phyloP scores from a whole-genome alignment of 2,329 filamentous ascomycete genomes.

The Fusarium incarnatum region DNA sequence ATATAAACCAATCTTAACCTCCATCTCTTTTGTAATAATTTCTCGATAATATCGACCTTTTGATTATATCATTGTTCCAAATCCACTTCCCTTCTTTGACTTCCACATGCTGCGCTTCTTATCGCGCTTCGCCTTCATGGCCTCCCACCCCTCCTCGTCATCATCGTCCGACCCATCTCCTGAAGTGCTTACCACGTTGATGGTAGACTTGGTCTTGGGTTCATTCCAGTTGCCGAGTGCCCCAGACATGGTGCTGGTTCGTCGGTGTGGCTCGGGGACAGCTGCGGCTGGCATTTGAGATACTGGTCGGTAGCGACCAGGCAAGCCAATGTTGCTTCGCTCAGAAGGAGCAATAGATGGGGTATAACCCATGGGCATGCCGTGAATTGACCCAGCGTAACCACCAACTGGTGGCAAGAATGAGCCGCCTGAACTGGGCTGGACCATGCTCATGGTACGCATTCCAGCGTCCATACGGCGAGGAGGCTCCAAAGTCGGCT shows the following conservation, averaged over 20 bases:
- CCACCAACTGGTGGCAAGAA: conserved; percentile 62
- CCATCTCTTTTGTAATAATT: conserved; percentile 39
- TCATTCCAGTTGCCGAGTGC: conserved; percentile 49
- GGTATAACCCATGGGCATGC: conserved; percentile 72
- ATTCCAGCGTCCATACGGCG: conserved; percentile 59
- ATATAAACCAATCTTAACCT: conserved; percentile 46
- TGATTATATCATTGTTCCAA: conserved; percentile 60
- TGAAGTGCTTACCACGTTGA: conserved; percentile 55
- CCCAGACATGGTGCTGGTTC: conserved; percentile 52
- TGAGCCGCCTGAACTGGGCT: conserved; percentile 68
- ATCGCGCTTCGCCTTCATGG: conserved; percentile 76
- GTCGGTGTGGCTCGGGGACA: conserved; percentile 49
- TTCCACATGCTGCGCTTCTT: conserved; percentile 76
- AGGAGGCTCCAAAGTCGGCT: conserved; percentile 58
- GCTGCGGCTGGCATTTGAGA: conserved; percentile 66
- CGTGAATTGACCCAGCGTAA: conserved; percentile 49
- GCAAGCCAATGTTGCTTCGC: conserved; percentile 91
- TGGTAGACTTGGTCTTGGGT: conserved; percentile 49
- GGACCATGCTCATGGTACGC: conserved; percentile 87
- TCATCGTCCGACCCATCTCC: conserved; percentile 64
- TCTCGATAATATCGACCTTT: conserved; percentile 24
- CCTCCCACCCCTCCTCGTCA: conserved; percentile 76
- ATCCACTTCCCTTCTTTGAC: conserved; percentile 67
- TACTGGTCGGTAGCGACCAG: conserved; percentile 90
- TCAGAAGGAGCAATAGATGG: conserved; percentile 96